Base-by-base conservation (phyloP, 1,139 yeast species). In the Debaryomyces coudertii region DNA sequence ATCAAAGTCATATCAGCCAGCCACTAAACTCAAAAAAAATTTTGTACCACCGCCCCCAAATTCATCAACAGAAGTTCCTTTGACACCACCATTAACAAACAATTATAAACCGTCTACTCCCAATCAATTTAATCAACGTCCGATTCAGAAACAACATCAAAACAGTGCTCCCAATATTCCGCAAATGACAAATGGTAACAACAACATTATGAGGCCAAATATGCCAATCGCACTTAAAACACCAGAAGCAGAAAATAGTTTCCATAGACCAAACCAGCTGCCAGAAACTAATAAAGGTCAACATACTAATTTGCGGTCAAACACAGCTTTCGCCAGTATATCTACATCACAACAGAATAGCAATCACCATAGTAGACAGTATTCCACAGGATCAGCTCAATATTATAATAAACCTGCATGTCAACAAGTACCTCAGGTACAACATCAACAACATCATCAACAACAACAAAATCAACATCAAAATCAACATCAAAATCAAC, bases 1-100 rank as follows among this genome's bases (percentile, higher is more conserved):
- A 1, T 53, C 66, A 0, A 64, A 64, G 43, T 43, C 66, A 1
- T 69, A 65, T 42, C 69, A 62, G 43, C 72, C 74, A 0, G 71
- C 73, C 4, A 64, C 72, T 1, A 65, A 66, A 40, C 50, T 68
- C 9, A 68, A 68, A 43, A 65, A 64, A 48, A 38, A 46, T 9
- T 27, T 36, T 27, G 45, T 20, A 28, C 43, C 43, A 14, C 45
- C 44, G 1, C 37, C 42, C 4, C 29, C 46, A 5, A 44, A 28
- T 25, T 33, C 36, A 5, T 34, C 38, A 7, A 23, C 43, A 4
- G 45, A 36, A 20, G 22, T 40, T 28, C 42, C 47, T 7, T 25
- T 27, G 23, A 30, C 39, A 16, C 52, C 40, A 27, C 45, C 43
- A 35, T 45, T 25, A 44, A 34, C 34, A 35, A 27, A 22, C 24